Evolutionary conservation across 768 basidiomycete genomes (phyloP).

Genomic region (Termitomyces heimii): DNA sequence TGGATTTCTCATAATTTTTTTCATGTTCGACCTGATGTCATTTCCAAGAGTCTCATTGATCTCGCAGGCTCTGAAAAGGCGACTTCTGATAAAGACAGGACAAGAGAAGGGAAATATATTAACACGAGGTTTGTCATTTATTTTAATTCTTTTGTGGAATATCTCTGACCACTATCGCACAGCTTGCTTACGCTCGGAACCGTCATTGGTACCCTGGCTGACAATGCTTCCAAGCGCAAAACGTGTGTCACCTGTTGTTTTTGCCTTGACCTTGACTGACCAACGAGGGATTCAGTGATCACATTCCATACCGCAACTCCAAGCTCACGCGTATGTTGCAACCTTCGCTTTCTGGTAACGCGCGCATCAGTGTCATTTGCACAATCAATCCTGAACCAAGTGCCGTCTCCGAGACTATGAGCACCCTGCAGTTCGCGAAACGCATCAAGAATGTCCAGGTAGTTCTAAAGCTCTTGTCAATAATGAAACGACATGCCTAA

Average conservation of each 20-base stretch:
- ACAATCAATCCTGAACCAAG: constrained; percentile 84
- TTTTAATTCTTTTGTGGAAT: neutral
- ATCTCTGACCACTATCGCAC: constrained; percentile 5
- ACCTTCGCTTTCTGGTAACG: constrained; percentile 92
- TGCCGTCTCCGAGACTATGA: constrained; percentile 80
- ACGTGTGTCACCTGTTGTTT: constrained; percentile 30
- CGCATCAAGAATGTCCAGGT: constrained; percentile 87
- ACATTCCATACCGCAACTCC: constrained; percentile 92
- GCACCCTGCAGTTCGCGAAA: constrained; percentile 87
- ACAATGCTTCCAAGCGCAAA: constrained; percentile 77
- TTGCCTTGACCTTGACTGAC: neutral
- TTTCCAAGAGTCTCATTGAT: constrained; percentile 79
- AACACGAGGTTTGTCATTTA: constrained; percentile 61
- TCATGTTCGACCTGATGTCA: constrained; percentile 1
- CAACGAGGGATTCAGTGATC: constrained; percentile 47
- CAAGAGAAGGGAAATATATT: constrained; percentile 95
- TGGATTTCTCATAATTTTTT: constrained; percentile 14
- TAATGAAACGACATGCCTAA: neutral
- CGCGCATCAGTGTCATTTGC: constrained; percentile 93
- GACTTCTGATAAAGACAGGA: constrained; percentile 91
- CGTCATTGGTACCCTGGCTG: constrained; percentile 88
- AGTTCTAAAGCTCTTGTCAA: constrained; percentile 12
- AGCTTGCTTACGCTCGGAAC: constrained; percentile 90
- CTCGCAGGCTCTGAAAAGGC: constrained; percentile 96
- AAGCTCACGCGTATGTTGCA: constrained; percentile 94